Percentiles rank a stretch among this genome's conserved stretches.
phyloP scores from a whole-genome alignment of 208 protist species.

The Acanthamoeba healyi region DNA sequence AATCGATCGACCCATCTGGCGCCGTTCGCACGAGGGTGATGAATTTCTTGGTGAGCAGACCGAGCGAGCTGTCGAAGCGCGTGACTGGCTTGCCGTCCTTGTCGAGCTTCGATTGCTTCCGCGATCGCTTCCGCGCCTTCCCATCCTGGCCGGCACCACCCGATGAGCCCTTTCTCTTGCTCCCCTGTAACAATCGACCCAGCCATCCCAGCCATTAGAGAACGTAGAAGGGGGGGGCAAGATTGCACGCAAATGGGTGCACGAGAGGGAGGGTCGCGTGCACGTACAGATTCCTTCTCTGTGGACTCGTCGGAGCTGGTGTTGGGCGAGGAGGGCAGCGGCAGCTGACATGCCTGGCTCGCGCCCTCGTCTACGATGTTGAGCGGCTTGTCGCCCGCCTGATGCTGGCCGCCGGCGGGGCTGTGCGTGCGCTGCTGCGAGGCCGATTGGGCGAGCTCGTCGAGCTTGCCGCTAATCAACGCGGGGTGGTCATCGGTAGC shows the following conservation, averaged over 20 bases:
- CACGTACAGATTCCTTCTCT: slow-evolving; percentile 42
- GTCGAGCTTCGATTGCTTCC: slow-evolving; percentile 27
- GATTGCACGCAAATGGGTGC: no score
- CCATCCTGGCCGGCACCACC: neutral
- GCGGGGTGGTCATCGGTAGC: neutral
- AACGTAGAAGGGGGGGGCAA: neutral
- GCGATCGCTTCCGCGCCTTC: slow-evolving; percentile 13
- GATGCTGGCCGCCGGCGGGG: no score
- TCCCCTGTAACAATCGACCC: neutral
- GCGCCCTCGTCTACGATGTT: neutral
- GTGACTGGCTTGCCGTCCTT: slow-evolving; percentile 38
- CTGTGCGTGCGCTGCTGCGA: neutral
- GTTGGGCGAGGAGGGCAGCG: neutral
- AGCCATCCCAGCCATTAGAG: neutral
- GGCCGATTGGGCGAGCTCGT: slow-evolving; percentile 29
- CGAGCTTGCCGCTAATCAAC: no score
- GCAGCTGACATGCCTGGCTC: neutral
- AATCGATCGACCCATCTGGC: slow-evolving; percentile 85
- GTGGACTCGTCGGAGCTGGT: neutral
- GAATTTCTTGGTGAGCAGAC: slow-evolving; percentile 86
- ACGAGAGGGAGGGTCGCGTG: no score
- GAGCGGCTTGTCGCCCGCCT: neutral
- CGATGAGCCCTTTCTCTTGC: slow-evolving; percentile 8
- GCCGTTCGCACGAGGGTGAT: slow-evolving; percentile 78
- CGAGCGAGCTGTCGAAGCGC: slow-evolving; percentile 84